phyloP scores from a whole-genome alignment of 192 early-diverging fungal species.

The Umbelopsis sp. region DNA sequence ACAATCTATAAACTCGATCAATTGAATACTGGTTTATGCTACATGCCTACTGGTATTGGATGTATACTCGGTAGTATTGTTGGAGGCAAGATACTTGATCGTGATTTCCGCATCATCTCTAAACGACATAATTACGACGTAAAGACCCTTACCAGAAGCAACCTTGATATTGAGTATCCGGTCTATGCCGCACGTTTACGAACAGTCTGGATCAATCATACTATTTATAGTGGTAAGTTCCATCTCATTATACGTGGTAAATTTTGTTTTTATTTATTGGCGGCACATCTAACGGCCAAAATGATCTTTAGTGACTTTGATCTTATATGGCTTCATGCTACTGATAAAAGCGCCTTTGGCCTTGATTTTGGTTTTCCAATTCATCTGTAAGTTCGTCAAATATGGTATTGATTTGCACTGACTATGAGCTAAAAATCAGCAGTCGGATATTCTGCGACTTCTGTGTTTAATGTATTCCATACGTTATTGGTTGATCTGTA shows the following conservation, averaged over 20 bases:
- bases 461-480: constrained; percentile 24
- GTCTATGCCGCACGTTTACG: constrained; percentile 21
- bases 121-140: neutral
- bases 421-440: neutral
- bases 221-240: neutral
- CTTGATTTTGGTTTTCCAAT: neutral
- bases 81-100: constrained; percentile 36
- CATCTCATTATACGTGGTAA: no score
- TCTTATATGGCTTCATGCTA: constrained; percentile 8
- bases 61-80: constrained; percentile 44
- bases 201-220: constrained; percentile 1
- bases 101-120: constrained; percentile 20
- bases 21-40: constrained; percentile 44
- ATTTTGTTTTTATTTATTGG: neutral
- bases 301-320: neutral
- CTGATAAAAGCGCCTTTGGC: constrained; percentile 7
- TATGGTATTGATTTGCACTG: neutral
- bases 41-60: constrained; percentile 47
- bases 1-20: constrained; percentile 44
- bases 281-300: neutral
- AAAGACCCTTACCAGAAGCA: neutral
- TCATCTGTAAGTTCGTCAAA: constrained; percentile 13
- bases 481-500: constrained; percentile 38
- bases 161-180: constrained; percentile 23
- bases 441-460: constrained; percentile 29